Evolutionary conservation across 148 eudicot genomes (phyloP).

Genomic region (Chenopodium formosanum): DNA sequence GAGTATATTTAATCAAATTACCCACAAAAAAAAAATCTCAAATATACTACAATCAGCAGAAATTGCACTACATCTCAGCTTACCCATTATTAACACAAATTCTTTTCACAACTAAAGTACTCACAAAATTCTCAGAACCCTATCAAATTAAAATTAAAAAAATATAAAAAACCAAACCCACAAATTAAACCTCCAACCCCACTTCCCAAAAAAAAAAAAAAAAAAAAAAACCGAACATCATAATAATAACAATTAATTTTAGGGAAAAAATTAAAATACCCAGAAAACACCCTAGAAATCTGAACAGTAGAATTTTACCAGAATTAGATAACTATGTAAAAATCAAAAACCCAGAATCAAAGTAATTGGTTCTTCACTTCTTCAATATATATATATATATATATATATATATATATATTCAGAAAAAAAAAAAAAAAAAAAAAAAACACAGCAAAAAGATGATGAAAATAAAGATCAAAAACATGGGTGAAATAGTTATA

Average conservation of each 20-base stretch:
- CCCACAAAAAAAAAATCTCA: neutral
- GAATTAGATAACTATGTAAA: too few relatives aligned
- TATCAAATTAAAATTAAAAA: neutral
- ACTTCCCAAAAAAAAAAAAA: neutral
- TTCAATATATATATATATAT: too few relatives aligned
- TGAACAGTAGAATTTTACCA: neutral
- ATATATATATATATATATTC: neutral
- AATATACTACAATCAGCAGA: neutral
- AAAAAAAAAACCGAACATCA: neutral
- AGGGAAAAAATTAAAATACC: neutral
- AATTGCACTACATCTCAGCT: too few relatives aligned
- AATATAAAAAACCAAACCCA: neutral
- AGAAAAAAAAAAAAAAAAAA: too few relatives aligned
- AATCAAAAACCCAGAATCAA: too few relatives aligned
- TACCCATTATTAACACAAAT: too few relatives aligned
- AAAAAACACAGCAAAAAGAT: neutral
- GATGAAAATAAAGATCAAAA: neutral
- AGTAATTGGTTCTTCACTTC: neutral
- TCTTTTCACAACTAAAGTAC: too few relatives aligned
- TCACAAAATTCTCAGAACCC: too few relatives aligned
- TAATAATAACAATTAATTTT: too few relatives aligned
- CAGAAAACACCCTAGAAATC: constrained; percentile 11
- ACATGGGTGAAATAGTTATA: neutral
- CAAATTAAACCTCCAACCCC: neutral
- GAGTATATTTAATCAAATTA: neutral